phyloP scores from a whole-genome alignment of 1,284 basidiomycete species.

The Volvariella volvacea region DNA sequence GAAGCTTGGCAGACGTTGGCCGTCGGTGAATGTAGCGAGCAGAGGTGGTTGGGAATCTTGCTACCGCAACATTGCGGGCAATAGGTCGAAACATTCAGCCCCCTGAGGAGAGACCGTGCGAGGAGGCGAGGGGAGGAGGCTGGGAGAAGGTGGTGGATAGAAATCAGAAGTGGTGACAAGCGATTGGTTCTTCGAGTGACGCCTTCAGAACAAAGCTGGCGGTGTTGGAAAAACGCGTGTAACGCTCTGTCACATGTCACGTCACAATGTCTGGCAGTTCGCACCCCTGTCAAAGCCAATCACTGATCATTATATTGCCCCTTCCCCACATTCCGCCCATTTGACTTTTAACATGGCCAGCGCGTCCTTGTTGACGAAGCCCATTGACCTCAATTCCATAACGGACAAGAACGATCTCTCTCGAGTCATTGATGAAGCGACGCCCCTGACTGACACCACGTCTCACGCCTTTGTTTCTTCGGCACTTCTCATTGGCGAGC shows the following conservation, averaged over 20 bases:
- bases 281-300: not conserved
- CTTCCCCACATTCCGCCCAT: too few relatives aligned
- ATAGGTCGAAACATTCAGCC: not conserved
- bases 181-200: not conserved
- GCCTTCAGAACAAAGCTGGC: not conserved
- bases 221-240: too few relatives aligned
- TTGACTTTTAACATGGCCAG: too few relatives aligned
- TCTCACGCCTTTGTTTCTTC: conserved; percentile 13
- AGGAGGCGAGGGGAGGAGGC: too few relatives aligned
- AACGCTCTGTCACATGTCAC: too few relatives aligned
- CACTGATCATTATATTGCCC: not conserved
- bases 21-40: not conserved
- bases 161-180: not conserved
- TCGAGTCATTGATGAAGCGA: conserved; percentile 4
- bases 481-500: conserved; percentile 10
- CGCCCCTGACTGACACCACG: not conserved
- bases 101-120: not conserved
- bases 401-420: conserved; percentile 7
- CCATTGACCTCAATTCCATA: not conserved
- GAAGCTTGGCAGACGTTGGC: too few relatives aligned
- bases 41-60: not conserved
- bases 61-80: not conserved
- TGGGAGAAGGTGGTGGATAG: not conserved
- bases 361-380: not conserved
- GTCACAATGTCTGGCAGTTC: not conserved